phyloP scores from a whole-genome alignment of 495 filamentous ascomycete genomes.

The Podospora appendiculata region DNA sequence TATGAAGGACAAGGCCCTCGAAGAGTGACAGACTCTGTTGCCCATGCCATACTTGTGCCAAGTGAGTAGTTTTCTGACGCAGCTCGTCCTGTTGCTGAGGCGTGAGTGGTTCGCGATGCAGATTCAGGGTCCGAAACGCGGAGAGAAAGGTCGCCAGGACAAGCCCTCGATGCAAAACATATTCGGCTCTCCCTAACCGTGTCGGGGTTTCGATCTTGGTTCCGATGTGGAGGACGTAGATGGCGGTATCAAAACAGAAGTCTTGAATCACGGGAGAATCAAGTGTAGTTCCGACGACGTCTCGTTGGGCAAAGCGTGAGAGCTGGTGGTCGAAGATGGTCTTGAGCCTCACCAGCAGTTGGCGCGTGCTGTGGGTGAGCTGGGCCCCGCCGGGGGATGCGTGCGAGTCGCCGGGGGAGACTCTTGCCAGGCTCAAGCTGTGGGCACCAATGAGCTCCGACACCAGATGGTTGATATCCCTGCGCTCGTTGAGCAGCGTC shows the following conservation, averaged over 20 bases:
- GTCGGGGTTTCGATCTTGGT: not conserved
- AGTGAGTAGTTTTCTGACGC: not conserved
- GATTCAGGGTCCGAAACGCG: not conserved
- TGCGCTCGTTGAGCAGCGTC: not conserved
- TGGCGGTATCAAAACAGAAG: not conserved
- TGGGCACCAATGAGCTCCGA: constrained; percentile 1
- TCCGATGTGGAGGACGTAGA: not conserved
- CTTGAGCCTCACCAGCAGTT: constrained; percentile 4
- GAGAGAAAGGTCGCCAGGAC: not conserved
- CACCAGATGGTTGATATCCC: not conserved
- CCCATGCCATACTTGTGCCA: not conserved
- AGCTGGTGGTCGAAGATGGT: constrained; percentile 5
- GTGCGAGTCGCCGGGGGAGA: not conserved
- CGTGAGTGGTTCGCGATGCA: not conserved
- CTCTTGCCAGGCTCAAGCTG: not conserved
- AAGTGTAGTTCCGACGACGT: not conserved
- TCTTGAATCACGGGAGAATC: not conserved
- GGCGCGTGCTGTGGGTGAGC: not conserved
- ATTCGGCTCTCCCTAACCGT: not conserved
- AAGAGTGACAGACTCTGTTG: not conserved
- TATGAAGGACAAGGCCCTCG: not conserved
- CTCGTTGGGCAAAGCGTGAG: not conserved
- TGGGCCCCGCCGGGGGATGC: not conserved
- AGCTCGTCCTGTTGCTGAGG: not conserved
- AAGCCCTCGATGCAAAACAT: not conserved